A percentile compares a stretch with the other conserved stretches of the same genome.
Conservation (phyloP, 305 asterid species). For the Withania somnifera region DNA sequence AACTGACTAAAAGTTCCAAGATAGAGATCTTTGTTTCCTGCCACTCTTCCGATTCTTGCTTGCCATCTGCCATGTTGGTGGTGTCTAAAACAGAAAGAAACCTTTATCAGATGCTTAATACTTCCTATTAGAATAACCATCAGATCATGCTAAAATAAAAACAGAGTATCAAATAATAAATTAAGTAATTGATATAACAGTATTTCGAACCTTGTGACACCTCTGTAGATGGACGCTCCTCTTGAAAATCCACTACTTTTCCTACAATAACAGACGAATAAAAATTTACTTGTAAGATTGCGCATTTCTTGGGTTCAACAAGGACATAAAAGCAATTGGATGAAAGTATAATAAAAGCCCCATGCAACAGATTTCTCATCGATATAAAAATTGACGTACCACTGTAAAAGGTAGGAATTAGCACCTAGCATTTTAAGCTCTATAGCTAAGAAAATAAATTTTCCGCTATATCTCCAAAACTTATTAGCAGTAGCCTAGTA, state of each 20-base stretch:
- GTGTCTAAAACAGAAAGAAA: slow-evolving; percentile 32
- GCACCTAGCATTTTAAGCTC: no score
- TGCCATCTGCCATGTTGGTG: slow-evolving; percentile 85
- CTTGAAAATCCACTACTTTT: slow-evolving; percentile 66
- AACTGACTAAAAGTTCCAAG: slow-evolving; percentile 65
- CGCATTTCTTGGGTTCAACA: neutral
- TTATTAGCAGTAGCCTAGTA: no score
- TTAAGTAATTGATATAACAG: neutral
- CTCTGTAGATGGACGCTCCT: slow-evolving; percentile 68
- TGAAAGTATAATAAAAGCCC: neutral
- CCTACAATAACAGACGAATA: slow-evolving; percentile 20
- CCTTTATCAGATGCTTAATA: neutral
- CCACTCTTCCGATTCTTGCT: slow-evolving; percentile 69
- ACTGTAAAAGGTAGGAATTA: neutral
- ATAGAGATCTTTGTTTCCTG: slow-evolving; percentile 65
- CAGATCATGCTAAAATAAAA: neutral
- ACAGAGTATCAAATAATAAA: neutral
- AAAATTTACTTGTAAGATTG: neutral
- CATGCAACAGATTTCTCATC: neutral
- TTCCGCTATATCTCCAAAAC: no score
- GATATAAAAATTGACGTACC: neutral
- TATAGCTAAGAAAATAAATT: neutral
- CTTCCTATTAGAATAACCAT: neutral
- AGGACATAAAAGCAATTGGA: neutral
- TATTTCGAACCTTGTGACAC: slow-evolving; percentile 44